Percentiles rank a stretch among this genome's conserved stretches.
phyloP scores from a whole-genome alignment of 441 rosid genomes.

The Populus hybrid region DNA sequence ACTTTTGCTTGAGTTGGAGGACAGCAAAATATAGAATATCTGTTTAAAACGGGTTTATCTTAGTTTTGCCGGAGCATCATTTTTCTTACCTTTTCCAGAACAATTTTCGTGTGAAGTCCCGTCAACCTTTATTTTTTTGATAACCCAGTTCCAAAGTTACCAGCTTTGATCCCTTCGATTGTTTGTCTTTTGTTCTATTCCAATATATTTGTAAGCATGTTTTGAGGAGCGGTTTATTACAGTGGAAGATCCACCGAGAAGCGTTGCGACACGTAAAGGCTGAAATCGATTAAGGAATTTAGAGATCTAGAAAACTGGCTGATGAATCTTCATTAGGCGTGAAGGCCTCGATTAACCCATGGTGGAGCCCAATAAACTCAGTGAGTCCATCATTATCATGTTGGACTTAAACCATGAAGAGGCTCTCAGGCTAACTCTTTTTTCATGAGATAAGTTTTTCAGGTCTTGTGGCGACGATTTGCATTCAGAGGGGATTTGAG shows the following conservation, averaged over 20 bases:
- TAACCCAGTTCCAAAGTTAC: not conserved
- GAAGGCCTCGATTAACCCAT: too few relatives aligned
- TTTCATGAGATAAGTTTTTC: not conserved
- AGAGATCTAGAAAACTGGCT: not conserved
- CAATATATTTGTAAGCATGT: not conserved
- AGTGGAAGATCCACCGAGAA: not conserved
- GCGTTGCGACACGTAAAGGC: not conserved
- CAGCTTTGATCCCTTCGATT: not conserved
- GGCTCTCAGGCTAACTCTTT: not conserved
- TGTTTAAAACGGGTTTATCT: too few relatives aligned
- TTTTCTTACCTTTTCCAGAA: not conserved
- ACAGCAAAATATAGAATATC: too few relatives aligned
- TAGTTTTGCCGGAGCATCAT: not conserved
- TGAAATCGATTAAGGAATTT: not conserved
- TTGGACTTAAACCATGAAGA: not conserved
- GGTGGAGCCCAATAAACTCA: too few relatives aligned
- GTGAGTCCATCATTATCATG: not conserved
- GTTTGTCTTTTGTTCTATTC: not conserved
- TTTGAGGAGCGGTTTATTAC: not conserved
- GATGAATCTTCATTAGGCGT: not conserved
- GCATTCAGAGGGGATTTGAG: too few relatives aligned
- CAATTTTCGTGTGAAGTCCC: not conserved
- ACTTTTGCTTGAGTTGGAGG: too few relatives aligned
- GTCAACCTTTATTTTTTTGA: not conserved
- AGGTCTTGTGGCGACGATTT: too few relatives aligned